These are phyloP conservation scores for Puccinia triticina DNA, from an alignment of 1,284 basidiomycete species.

Conservation along the genomic window DNA sequence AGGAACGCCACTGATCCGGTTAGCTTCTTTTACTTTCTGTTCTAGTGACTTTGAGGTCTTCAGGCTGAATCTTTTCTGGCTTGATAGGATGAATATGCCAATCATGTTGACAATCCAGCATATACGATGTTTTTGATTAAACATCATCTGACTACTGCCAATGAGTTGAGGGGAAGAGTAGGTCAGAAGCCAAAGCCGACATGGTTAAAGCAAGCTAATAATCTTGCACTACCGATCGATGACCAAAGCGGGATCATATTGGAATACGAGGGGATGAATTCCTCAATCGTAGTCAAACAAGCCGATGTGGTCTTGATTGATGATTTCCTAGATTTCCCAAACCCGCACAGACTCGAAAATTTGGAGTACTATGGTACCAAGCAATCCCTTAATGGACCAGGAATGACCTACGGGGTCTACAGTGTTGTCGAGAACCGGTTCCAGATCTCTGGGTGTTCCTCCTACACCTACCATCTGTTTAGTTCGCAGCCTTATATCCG, in stretches of 20 bases:
- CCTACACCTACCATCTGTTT: constrained; percentile 55
- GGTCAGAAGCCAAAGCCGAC: constrained; percentile 51
- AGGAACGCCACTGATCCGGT: constrained; percentile 53
- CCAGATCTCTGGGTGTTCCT: constrained; percentile 55
- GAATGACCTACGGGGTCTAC: constrained; percentile 57
- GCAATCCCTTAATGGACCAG: constrained; percentile 55
- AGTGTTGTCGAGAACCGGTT: constrained; percentile 54
- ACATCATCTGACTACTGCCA: constrained; percentile 53
- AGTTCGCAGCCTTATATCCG: constrained; percentile 55
- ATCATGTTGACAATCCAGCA: constrained; percentile 52
- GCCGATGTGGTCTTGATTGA: constrained; percentile 57
- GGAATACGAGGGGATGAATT: constrained; percentile 56
- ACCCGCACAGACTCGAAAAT: constrained; percentile 49
- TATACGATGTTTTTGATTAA: constrained; percentile 56
- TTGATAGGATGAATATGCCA: constrained; percentile 55
- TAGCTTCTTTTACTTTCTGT: background rate
- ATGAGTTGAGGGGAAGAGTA: constrained; percentile 44
- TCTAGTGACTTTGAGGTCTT: background rate
- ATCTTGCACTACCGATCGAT: constrained; percentile 49
- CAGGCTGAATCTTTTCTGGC: background rate
- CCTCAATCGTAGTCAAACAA: constrained; percentile 56
- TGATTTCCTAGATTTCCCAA: constrained; percentile 56
- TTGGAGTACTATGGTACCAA: constrained; percentile 55
- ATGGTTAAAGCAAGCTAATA: constrained; percentile 54
- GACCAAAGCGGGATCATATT: constrained; percentile 53